Percentiles rank a stretch among this genome's conserved stretches.
phyloP scores from a whole-genome alignment of 352 stramenopile genomes.

The Globisporangium recalcitrans region DNA sequence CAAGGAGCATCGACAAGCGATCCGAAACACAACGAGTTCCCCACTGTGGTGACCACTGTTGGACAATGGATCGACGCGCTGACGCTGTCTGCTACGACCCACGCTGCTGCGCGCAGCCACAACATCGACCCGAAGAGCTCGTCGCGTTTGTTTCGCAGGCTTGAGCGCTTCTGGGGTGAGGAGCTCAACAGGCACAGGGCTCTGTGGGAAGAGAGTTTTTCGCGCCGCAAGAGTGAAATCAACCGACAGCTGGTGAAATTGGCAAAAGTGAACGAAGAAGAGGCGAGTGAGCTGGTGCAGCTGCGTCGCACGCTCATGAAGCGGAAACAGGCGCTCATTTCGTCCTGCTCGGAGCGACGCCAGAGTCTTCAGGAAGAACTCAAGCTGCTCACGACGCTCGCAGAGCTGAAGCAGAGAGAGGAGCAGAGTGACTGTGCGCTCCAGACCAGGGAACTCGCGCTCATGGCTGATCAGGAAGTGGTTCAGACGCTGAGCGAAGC shows the following conservation, averaged over 20 bases:
- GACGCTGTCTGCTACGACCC: conserved; percentile 13
- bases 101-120: conserved; percentile 20
- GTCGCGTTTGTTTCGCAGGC: conserved; percentile 14
- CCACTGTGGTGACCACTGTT: conserved; percentile 3
- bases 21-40: background rate
- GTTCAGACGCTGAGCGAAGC: conserved; percentile 8
- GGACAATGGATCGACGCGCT: conserved; percentile 25
- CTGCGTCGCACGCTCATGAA: conserved; percentile 11
- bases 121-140: conserved; percentile 23
- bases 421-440: background rate
- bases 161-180: conserved; percentile 3
- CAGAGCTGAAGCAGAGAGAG: background rate
- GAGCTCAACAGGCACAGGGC: background rate
- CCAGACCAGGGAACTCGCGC: background rate
- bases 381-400: conserved; percentile 5
- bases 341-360: background rate
- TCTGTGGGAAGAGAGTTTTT: conserved; percentile 23
- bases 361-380: conserved; percentile 8
- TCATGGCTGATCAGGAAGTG: conserved; percentile 13
- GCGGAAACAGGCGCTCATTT: conserved; percentile 12
- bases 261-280: conserved; percentile 33
- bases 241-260: conserved; percentile 22
- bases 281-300: conserved; percentile 19
- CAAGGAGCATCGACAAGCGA: no score
- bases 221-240: conserved; percentile 21